Conservation (phyloP, 1,139 yeast species). For the Spathaspora sp. region DNA sequence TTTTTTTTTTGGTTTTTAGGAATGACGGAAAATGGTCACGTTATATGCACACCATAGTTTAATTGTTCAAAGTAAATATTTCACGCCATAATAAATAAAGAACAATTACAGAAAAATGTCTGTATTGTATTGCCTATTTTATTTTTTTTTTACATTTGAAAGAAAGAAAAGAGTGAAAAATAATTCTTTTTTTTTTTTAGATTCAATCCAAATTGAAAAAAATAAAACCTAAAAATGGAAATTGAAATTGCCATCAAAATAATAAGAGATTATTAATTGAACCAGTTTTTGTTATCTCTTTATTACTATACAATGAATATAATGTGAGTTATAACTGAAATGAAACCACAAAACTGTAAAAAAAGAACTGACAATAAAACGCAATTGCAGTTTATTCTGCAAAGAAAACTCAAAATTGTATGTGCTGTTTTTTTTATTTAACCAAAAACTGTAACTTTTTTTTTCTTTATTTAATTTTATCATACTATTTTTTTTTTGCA, state of each 20-base stretch:
- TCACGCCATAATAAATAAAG: neutral
- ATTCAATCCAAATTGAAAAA: conserved; percentile 1
- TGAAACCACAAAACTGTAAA: neutral
- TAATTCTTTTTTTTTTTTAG: neutral
- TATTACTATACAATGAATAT: neutral
- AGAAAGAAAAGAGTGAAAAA: neutral
- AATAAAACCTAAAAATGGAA: conserved; percentile 1
- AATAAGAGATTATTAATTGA: neutral
- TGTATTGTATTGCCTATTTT: neutral
- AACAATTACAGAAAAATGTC: too few species aligned
- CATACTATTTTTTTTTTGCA: neutral
- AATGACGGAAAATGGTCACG: too few species aligned
- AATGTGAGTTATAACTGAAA: neutral
- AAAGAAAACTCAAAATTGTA: neutral
- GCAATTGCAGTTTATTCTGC: neutral
- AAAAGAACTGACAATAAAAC: neutral
- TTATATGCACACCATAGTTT: neutral
- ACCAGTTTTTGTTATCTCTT: neutral
- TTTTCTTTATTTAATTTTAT: too few species aligned
- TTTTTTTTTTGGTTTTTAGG: too few species aligned
- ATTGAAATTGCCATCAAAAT: conserved; percentile 1
- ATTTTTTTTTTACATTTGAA: neutral
- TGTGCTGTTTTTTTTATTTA: too few species aligned
- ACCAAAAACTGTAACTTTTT: too few species aligned
- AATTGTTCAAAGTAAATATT: neutral